Base-by-base conservation (phyloP, 2,329 filamentous ascomycete species). In the Alternaria brassicicola region DNA sequence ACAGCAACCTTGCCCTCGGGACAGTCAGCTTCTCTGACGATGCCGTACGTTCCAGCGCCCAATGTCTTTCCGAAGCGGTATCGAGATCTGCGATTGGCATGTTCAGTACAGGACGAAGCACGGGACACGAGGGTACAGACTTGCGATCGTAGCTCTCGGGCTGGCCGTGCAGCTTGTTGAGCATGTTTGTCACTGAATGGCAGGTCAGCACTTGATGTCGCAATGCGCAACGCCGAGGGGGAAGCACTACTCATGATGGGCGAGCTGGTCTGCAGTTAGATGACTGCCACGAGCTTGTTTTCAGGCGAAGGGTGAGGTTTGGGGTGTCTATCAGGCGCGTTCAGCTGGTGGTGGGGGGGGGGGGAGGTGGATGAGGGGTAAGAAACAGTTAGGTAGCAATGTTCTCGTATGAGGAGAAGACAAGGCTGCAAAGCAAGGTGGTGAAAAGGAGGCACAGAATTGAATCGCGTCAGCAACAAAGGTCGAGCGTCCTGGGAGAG, bases 81-180 rank as follows among this genome's bases (percentile, higher is more conserved):
- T 78, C 90, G 91, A 63, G 91, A 83, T 79, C 91, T 95, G 76
- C 53, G 64, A 64, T 66, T 53, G 64, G 50, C 54, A 61, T 66
- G 56, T 62, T 77, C 75, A 78, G 71, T 56, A 68, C 62, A 36
- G 38, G 54, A 53, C 59, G 55, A 60, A 58, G 64, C 42, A 55
- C 53, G 51, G 65, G 58, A 67, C 17, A 46, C 42, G 26, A 63
- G 63, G 67, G 67, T 57, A 74, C 83, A 74, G 82, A 96, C 92
- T 99, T 99, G 82, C 96, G 97, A 78, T 98, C 95, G 83, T 99
- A 99, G 82, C 92, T 97, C 70, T 96, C 93, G 69, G 94, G 94
- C 83, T 98, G 94, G 79, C 93, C 93, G 74, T 96, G 92, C 74
- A 97, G 90, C 86, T 94, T 93, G 82, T 94, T 96, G 73, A 97